Base-by-base conservation (phyloP, 176 grass and related monocot genomes). In the Raddia distichophylla region DNA sequence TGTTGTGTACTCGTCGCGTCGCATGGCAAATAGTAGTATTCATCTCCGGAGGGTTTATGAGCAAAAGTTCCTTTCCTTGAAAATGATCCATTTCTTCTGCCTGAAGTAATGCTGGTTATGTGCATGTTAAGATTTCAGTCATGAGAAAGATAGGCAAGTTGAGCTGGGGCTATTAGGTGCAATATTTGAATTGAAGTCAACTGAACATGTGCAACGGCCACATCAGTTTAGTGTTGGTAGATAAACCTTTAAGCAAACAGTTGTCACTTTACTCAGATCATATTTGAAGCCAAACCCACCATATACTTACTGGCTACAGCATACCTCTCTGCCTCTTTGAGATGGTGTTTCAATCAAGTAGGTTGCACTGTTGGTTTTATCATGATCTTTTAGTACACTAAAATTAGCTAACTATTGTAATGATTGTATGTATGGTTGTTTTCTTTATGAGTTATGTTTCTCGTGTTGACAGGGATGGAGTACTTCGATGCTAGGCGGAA, bases 401-500 rank as follows among this genome's bases (percentile, higher is more conserved):
- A 73, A 56, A 53, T 61, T 64, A 71, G 45, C 42, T 67, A 63
- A 48, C 50, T 27, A n/a, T 69, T 51, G 10, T 83, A 76, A 76
- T 73, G 71, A 82, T 83, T 65, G 64, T 60, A 77, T 84, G 51
- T 86, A 46, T 91, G 54, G 45, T 15, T 68, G 64, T 86, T 65
- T 76, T 45, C 67, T 69, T 73, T 64, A 84, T 45, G 59, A 40
- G 37, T 15, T 82, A n/a, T 84, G 52, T 75, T 73, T 80, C 45
- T 88, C 13, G 65, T 75, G 58, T 35, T 93, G 69, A 74, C 55
- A 95, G 96, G 91, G 65, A 95, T 95, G 93, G 93, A 99, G 81
- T 90, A 90, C 83, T 88, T 90, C 1, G 96, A 99, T 99, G 71
- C 85, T 83, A 95, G 91, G 76, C 79, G 91, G 71, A 99, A 99